Base-by-base conservation (phyloP, 139 green algal species). In the Nannochloris sp. region DNA sequence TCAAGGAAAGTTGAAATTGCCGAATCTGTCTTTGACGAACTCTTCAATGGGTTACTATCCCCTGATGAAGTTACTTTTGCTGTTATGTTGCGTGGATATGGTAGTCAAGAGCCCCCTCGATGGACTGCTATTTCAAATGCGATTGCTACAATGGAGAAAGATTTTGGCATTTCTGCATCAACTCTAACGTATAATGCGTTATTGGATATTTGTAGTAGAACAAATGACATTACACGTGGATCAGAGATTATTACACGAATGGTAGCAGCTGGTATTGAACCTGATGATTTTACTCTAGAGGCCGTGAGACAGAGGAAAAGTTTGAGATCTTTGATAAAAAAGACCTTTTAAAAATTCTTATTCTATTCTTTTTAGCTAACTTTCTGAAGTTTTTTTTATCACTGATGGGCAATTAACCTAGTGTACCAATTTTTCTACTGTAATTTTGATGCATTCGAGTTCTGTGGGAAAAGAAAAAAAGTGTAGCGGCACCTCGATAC, bases 201-300 rank as follows among this genome's bases (percentile, higher is more conserved):
- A 67, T 77, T 95, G 34, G 84, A 90, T 51, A 73, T 89, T 10
- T 95, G 88, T 65, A 74, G 68, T 19, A 73, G 70, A 46, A 86
- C 76, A 4, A 85, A 86, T n/a, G 88, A 95, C 64, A 60, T 81
- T 23, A 78, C 85, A 24, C 61, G 88, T 3, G 88, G 81, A 0
- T 54, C 79, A 24, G 85, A 92, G 45, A 72, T 95, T n/a, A 80
- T 95, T 51, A 80, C 85, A 15, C 80, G 85, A 64, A 95, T 95
- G 88, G 63, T 58, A 31, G 36, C 53, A 27, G 68, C 68, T 9
- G 70, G 72, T 4, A 44, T 72, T 12, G 27, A 77, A 60, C 81
- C 85, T 2, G 72, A 89, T 46, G 81, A 87, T 32, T 67, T 80
- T n/a, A 89, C 81, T 6, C 51, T 78, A 44, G 82, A 89, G 32